Conservation (phyloP, 345 rosid genomes). For the Syzygium oleosum region DNA sequence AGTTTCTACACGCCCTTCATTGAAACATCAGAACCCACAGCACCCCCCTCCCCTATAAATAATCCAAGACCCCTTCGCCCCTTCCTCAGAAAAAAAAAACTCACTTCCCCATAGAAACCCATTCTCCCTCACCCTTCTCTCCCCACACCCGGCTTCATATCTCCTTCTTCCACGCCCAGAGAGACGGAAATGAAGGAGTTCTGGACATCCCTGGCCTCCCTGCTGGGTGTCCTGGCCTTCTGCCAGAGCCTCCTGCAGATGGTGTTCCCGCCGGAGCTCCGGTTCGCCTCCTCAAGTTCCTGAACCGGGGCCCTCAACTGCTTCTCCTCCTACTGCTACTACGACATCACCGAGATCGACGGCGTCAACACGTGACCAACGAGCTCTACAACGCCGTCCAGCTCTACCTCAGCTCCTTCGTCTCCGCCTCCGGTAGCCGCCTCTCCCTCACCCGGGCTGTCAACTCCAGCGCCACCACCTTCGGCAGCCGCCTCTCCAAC, state of each 20-base stretch:
- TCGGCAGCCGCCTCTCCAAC: too few relatives aligned
- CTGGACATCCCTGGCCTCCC: conserved; percentile 79
- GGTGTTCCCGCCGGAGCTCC: too few relatives aligned
- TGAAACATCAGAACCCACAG: too few relatives aligned
- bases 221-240: conserved; percentile 31
- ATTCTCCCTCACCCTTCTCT: too few relatives aligned
- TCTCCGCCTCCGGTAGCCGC: conserved; percentile 66
- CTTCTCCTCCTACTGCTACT: conserved; percentile 65
- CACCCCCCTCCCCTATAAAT: too few relatives aligned
- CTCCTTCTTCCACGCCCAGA: too few relatives aligned
- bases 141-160: too few relatives aligned
- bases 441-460: conserved; percentile 75
- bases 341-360: conserved; percentile 83
- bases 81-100: too few relatives aligned
- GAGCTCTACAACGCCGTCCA: conserved; percentile 95
- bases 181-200: conserved; percentile 2
- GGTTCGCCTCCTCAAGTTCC: conserved; percentile 15
- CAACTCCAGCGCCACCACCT: conserved; percentile 54
- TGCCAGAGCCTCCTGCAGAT: too few relatives aligned
- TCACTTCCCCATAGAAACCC: too few relatives aligned
- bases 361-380: conserved; percentile 95
- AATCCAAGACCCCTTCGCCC: too few relatives aligned
- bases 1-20: too few relatives aligned
- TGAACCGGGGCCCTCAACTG: conserved; percentile 36
- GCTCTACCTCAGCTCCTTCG: conserved; percentile 74